phyloP scores from a whole-genome alignment of 441 rosid species.

The Brassica balearica region DNA sequence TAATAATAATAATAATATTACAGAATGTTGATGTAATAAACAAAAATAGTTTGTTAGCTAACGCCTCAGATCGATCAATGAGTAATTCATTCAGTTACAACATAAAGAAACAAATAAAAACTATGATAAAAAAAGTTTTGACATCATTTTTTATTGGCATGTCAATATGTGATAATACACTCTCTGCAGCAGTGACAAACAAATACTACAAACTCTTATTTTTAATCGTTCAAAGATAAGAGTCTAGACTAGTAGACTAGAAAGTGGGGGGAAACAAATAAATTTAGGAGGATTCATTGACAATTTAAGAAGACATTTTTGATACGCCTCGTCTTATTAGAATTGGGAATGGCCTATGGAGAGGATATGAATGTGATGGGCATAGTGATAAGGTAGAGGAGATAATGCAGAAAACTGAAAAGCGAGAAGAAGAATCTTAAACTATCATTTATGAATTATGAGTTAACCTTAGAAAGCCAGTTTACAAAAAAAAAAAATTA shows the following conservation, averaged over 20 bases:
- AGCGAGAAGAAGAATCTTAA: background rate
- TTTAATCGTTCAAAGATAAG: background rate
- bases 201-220: background rate
- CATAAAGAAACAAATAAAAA: background rate
- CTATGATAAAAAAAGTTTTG: background rate
- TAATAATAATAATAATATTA: too few relatives aligned
- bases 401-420: constrained; percentile 20
- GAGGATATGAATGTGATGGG: constrained; percentile 35
- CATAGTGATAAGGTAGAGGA: constrained; percentile 30
- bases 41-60: background rate
- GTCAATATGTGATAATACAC: background rate
- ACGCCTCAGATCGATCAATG: background rate
- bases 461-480: background rate
- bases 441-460: background rate
- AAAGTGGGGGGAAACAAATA: background rate
- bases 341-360: constrained; percentile 28
- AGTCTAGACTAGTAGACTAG: background rate
- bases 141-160: background rate
- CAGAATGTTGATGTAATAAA: background rate
- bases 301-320: constrained; percentile 1
- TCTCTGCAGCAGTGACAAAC: background rate
- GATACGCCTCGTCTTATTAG: constrained; percentile 12
- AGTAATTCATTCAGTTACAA: background rate
- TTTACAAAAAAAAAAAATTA: too few relatives aligned
- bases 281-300: too few relatives aligned